Evolutionary conservation across 768 basidiomycete genomes (phyloP).

Genomic region (Coprinopsis cinerea): DNA sequence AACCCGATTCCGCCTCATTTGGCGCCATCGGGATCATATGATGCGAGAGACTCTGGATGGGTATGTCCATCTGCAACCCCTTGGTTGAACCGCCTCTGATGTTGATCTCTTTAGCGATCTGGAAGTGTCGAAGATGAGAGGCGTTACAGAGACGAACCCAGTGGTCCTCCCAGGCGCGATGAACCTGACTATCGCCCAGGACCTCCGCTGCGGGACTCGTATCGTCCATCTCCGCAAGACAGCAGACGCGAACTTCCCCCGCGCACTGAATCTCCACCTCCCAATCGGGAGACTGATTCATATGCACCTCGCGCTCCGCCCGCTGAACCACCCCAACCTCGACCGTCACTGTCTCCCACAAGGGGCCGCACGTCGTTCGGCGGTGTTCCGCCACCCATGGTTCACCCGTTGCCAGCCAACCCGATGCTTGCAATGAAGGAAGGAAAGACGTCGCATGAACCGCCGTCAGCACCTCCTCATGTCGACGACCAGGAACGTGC

Average conservation of each 20-base stretch:
- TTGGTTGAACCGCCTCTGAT: too few relatives aligned
- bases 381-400: neutral
- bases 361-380: neutral
- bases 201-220: neutral
- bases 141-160: neutral
- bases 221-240: too few relatives aligned
- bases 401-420: slow-evolving; percentile 6
- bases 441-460: neutral
- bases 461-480: neutral
- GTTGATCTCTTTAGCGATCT: too few relatives aligned
- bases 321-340: neutral
- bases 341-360: neutral
- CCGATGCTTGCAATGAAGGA: neutral
- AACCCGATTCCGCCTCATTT: slow-evolving; percentile 8
- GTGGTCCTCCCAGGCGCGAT: neutral
- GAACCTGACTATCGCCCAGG: neutral
- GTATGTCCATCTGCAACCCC: neutral
- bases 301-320: neutral
- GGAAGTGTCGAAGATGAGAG: too few relatives aligned
- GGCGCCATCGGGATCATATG: neutral
- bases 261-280: neutral
- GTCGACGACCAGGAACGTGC: neutral
- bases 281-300: neutral
- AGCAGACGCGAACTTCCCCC: neutral
- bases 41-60: neutral